Conservation (phyloP, 2,329 filamentous ascomycete species). For the Aspergillus sergii region DNA sequence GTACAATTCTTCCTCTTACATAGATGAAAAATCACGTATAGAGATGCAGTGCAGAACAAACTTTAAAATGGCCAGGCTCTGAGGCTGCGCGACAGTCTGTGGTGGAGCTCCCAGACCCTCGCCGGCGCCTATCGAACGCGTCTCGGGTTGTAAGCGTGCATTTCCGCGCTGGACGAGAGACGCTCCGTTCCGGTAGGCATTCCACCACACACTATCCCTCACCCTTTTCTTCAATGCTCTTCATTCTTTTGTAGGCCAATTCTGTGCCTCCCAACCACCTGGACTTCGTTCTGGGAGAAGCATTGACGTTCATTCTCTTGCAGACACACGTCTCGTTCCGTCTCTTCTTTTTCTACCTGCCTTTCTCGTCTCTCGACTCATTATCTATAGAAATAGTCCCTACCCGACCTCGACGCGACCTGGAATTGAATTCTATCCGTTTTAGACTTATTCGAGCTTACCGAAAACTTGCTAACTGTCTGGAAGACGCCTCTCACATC, state of each 20-base stretch:
- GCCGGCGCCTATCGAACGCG: slow-evolving; percentile 44
- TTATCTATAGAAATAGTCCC: slow-evolving; percentile 17
- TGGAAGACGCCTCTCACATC: slow-evolving; percentile 9
- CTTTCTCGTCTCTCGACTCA: slow-evolving; percentile 10
- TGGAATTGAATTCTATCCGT: slow-evolving; percentile 23
- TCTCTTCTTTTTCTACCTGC: slow-evolving; percentile 17
- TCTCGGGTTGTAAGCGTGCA: slow-evolving; percentile 44
- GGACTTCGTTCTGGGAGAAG: slow-evolving; percentile 20
- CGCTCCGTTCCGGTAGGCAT: slow-evolving; percentile 37
- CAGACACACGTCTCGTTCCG: slow-evolving; percentile 16
- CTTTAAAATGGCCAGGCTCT: slow-evolving; percentile 15
- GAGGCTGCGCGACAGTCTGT: slow-evolving; percentile 23
- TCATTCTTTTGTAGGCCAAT: slow-evolving; percentile 28
- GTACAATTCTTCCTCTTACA: background rate
- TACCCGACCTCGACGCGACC: slow-evolving; percentile 26
- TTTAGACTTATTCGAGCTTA: slow-evolving; percentile 3
- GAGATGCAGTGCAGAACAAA: slow-evolving; percentile 19
- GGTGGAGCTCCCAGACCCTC: slow-evolving; percentile 33
- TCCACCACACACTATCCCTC: slow-evolving; percentile 35
- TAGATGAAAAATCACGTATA: background rate
- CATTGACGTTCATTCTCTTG: slow-evolving; percentile 23
- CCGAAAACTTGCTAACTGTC: slow-evolving; percentile 15
- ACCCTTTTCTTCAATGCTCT: slow-evolving; percentile 27
- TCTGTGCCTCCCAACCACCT: slow-evolving; percentile 28
- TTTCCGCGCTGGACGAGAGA: slow-evolving; percentile 42